Evolutionary conservation across 2,329 filamentous ascomycete species (phyloP).

Genomic region (Leptographium flavum): DNA sequence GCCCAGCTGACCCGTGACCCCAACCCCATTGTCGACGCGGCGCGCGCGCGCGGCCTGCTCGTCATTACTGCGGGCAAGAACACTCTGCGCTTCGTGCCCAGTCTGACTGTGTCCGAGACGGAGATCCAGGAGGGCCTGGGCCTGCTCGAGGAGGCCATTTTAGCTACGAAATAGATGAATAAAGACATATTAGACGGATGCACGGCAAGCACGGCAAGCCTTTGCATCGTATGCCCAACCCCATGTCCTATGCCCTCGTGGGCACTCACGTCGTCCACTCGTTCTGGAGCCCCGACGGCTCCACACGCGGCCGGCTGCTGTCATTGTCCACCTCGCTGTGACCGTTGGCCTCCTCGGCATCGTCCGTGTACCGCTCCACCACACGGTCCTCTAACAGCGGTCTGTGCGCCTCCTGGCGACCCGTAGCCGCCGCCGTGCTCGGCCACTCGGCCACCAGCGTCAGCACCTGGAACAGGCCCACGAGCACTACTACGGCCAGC

Average conservation of each 20-base stretch:
- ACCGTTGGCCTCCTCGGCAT: neutral
- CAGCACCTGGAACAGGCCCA: slow-evolving; percentile 42
- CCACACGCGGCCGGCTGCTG: neutral
- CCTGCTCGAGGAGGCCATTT: slow-evolving; percentile 58
- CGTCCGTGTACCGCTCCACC: neutral
- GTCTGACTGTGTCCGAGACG: slow-evolving; percentile 62
- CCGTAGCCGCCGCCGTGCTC: neutral
- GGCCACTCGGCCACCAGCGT: neutral
- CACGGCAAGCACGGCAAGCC: neutral
- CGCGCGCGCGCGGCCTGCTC: slow-evolving; percentile 72
- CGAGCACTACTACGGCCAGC: slow-evolving; percentile 35
- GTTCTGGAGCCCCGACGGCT: slow-evolving; percentile 3
- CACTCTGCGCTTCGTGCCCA: slow-evolving; percentile 82
- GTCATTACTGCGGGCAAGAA: slow-evolving; percentile 90
- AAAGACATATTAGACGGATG: no score
- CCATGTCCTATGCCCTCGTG: neutral
- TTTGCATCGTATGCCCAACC: neutral
- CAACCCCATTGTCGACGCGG: slow-evolving; percentile 63
- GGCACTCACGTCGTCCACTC: neutral
- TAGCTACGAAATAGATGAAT: slow-evolving; percentile 19
- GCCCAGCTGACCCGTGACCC: slow-evolving; percentile 68
- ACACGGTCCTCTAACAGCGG: neutral
- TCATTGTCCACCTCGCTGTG: neutral
- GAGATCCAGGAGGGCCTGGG: slow-evolving; percentile 68
- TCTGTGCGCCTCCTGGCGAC: neutral